Conservation (phyloP, 2,329 filamentous ascomycete genomes). For the Neonectria ditissima region DNA sequence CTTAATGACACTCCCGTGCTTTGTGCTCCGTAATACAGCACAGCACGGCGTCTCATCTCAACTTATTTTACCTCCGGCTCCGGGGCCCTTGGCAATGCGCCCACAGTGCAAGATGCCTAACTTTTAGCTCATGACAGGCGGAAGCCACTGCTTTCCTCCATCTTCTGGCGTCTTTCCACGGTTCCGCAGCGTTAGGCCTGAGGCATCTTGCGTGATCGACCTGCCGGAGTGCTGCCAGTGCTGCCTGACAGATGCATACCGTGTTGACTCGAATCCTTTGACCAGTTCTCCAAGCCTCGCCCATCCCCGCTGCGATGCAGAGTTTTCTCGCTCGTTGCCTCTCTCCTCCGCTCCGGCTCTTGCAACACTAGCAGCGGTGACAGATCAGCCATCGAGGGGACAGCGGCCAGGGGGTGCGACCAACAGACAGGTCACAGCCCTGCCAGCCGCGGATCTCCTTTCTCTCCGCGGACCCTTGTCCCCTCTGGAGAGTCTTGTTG, state of each 20-base stretch:
- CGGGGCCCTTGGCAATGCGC: not conserved
- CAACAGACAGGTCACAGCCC: not conserved
- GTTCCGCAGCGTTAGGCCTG: conserved; percentile 32
- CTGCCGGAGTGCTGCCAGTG: conserved; percentile 3
- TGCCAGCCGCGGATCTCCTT: not conserved
- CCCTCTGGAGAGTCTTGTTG: not conserved
- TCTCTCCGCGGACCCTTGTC: conserved; percentile 1
- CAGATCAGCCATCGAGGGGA: conserved; percentile 3
- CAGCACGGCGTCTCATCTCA: conserved; percentile 2
- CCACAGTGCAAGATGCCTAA: conserved; percentile 2
- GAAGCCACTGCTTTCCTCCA: conserved; percentile 11
- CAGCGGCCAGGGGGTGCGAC: not conserved
- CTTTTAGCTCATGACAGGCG: conserved; percentile 3
- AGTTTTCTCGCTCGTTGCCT: conserved; percentile 40
- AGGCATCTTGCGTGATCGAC: conserved; percentile 27
- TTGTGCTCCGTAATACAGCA: not conserved
- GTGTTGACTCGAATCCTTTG: conserved; percentile 13
- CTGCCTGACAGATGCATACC: conserved; percentile 20
- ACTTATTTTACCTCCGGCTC: not conserved
- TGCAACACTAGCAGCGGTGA: conserved; percentile 7
- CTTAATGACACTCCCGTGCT: conserved; percentile 16
- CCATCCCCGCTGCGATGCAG: conserved; percentile 25
- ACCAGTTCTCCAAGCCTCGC: conserved; percentile 16
- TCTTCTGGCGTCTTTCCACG: conserved; percentile 25
- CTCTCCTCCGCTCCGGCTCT: conserved; percentile 12